Evolutionary conservation across 1,284 basidiomycete genomes (phyloP).

Genomic region (Neonothopanus nambi): DNA sequence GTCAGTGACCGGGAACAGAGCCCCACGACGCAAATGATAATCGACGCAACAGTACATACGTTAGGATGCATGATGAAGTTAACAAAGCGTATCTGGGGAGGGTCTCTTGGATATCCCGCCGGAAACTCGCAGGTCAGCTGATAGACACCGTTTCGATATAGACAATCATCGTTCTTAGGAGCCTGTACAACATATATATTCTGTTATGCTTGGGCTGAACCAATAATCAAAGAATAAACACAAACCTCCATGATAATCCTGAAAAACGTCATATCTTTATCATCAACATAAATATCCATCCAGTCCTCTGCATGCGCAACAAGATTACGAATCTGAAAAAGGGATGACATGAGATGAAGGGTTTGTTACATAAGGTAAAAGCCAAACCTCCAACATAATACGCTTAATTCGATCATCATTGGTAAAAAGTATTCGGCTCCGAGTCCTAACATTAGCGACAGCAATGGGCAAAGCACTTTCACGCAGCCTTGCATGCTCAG

Average conservation of each 20-base stretch:
- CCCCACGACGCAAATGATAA: not conserved
- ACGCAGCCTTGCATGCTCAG: constrained; percentile 22
- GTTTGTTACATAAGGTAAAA: too few species aligned
- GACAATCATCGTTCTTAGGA: constrained; percentile 23
- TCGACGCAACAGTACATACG: constrained; percentile 16
- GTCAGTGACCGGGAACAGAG: not conserved
- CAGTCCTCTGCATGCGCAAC: constrained; percentile 3
- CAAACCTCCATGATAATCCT: constrained; percentile 28
- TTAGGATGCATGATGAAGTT: constrained; percentile 31
- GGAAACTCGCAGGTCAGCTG: constrained; percentile 28
- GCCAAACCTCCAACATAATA: constrained; percentile 28
- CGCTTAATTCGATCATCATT: constrained; percentile 24
- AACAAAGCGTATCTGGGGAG: constrained; percentile 28
- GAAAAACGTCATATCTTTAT: constrained; percentile 27
- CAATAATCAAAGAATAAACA: not conserved
- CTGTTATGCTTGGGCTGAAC: not conserved
- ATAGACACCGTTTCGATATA: constrained; percentile 27
- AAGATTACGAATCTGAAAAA: not conserved
- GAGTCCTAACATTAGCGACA: not conserved
- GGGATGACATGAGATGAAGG: not conserved
- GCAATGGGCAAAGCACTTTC: constrained; percentile 23
- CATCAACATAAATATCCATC: constrained; percentile 29
- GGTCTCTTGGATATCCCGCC: constrained; percentile 26
- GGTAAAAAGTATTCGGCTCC: not conserved
- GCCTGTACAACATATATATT: constrained; percentile 11